A percentile compares a stretch with the other conserved stretches of the same genome.
Conservation (phyloP, 495 filamentous ascomycete genomes). For the Letharia columbiana region DNA sequence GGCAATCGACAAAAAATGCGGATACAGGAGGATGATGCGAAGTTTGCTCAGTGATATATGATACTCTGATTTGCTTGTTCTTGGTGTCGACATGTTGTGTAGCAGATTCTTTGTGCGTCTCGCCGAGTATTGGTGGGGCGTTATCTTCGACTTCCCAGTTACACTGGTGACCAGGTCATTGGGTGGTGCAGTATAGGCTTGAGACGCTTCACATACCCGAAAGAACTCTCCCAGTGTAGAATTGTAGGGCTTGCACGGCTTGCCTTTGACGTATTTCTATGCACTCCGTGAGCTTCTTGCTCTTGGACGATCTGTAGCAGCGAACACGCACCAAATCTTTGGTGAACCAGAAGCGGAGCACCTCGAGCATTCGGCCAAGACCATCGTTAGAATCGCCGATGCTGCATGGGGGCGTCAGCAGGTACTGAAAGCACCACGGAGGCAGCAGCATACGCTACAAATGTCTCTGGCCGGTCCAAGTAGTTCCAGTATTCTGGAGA, state of each 20-base stretch:
- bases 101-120: conserved; percentile 30
- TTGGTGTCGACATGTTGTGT: conserved; percentile 32
- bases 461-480: conserved; percentile 88
- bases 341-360: conserved; percentile 95
- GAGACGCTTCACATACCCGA: conserved; percentile 44
- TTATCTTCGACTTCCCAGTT: conserved; percentile 85
- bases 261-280: conserved; percentile 94
- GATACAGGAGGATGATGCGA: conserved; percentile 97
- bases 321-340: conserved; percentile 66
- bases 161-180: conserved; percentile 45
- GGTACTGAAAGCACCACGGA: conserved; percentile 22
- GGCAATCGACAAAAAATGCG: conserved; percentile 89
- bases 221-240: conserved; percentile 97
- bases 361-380: conserved; percentile 85
- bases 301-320: background rate
- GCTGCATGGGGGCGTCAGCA: conserved; percentile 43
- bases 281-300: conserved; percentile 16
- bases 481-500: conserved; percentile 92
- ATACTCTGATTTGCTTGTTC: conserved; percentile 61
- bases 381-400: conserved; percentile 91
- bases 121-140: conserved; percentile 38
- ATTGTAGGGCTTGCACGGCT: conserved; percentile 98
- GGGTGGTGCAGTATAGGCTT: conserved; percentile 1
- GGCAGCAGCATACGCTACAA: conserved; percentile 52
- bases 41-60: conserved; percentile 95